Evolutionary conservation across 2,329 filamentous ascomycete species (phyloP).

Genomic region (Diplodia corticola): DNA sequence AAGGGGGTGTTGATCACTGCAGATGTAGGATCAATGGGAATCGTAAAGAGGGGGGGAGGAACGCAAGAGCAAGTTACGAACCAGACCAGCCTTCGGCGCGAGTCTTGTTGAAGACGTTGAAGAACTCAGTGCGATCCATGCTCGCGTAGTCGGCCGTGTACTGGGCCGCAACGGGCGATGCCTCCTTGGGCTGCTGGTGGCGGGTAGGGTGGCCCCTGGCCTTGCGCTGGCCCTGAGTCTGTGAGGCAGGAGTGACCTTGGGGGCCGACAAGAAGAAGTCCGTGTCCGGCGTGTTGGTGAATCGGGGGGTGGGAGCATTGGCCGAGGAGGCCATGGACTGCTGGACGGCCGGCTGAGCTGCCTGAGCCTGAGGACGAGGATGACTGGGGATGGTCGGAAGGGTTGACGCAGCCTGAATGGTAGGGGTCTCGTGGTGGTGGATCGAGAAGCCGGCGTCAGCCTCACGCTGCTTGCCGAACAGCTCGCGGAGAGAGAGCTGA

Average conservation of each 20-base stretch:
- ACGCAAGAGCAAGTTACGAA: background rate
- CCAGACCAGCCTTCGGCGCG: background rate
- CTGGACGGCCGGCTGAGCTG: background rate
- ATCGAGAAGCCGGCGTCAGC: constrained; percentile 55
- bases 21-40: background rate
- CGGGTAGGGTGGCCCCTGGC: background rate
- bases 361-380: background rate
- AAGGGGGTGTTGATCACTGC: background rate
- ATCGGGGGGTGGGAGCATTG: constrained; percentile 10
- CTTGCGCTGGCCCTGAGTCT: background rate
- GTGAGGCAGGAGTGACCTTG: background rate
- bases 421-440: constrained; percentile 40
- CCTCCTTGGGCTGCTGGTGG: background rate
- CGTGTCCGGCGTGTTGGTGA: constrained; percentile 28
- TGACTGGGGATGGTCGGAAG: background rate
- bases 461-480: constrained; percentile 57
- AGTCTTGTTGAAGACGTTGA: background rate
- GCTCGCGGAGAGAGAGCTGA: constrained; percentile 54
- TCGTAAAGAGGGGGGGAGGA: background rate
- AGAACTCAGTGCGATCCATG: background rate
- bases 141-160: background rate
- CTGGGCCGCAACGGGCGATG: background rate
- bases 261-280: constrained; percentile 26
- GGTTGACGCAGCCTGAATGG: background rate
- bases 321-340: background rate